Base-by-base conservation (phyloP, 2,329 filamentous ascomycete species). In the Aspergillus terreus region DNA sequence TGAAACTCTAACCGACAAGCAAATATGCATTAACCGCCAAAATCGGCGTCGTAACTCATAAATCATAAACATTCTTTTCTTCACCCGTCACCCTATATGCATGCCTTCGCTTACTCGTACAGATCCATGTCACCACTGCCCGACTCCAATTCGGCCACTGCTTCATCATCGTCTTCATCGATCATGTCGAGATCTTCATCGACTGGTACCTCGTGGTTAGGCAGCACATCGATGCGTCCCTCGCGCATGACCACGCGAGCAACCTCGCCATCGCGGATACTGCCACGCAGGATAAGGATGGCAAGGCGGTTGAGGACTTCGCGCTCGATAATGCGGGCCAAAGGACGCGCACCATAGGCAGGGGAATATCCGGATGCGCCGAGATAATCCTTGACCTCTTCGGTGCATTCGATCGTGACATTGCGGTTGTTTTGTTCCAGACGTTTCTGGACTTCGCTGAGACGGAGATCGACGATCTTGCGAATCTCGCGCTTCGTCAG, bases 281-380 rank as follows among this genome's bases (percentile, higher is more conserved):
- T 85, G 57, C 90, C 90, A 57, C 91, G 83, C 21, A 99, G 80
- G 57, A 99, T 95, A 57, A 97, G 81, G 38, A 99, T 88, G 1
- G 94, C 94, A 57, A 99, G 78, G 46, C 86, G 85, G 74, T 99
- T 99, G 64, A 99, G 84, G 2, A 99, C 90, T 72, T 99, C 94
- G 75, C 94, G 94, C 78, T 99, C 94, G 62, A 99, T 96, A 53
- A 99, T 82, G 48, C 94, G 83, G 15, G 87, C 84, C 19, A 99
- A 77, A 33, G 94, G 94, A 52, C 94, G 83, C 38, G 94, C 94
- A 71, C 94, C 94, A 65, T 99, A 99, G 1, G 90, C 91, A 1
- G 94, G 94, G 12, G 90, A 95, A 76, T 99, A 99, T 9, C 94
- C 94, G 0, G 92, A 88, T 38, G 82, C 84, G 62, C 91, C 94